Evolutionary conservation across 345 rosid species (phyloP).

Genomic region (Euclidium syriacum): DNA sequence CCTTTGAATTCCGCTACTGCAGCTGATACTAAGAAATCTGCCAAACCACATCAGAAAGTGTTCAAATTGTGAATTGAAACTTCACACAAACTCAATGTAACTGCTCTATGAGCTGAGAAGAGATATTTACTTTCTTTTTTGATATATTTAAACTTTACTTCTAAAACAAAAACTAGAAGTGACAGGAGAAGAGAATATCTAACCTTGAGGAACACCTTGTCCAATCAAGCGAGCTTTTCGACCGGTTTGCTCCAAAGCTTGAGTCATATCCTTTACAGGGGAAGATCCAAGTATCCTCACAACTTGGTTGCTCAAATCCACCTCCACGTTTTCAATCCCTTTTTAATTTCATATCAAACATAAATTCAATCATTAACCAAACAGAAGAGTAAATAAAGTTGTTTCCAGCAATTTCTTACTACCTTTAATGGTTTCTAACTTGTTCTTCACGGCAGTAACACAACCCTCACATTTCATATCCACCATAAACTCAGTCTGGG

Average conservation of each 20-base stretch:
- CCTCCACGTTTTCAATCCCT: constrained; percentile 89
- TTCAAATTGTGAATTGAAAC: neutral
- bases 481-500: constrained; percentile 91
- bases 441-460: constrained; percentile 71
- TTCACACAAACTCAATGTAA: neutral
- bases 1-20: constrained; percentile 97
- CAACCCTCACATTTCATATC: constrained; percentile 96
- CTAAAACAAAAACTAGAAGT: neutral
- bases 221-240: constrained; percentile 84
- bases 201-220: constrained; percentile 94
- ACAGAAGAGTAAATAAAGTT: neutral
- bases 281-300: constrained; percentile 77
- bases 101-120: neutral
- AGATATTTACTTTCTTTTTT: neutral
- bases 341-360: too few species aligned
- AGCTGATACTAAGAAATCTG: constrained; percentile 87
- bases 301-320: constrained; percentile 77
- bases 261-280: constrained; percentile 65
- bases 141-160: neutral
- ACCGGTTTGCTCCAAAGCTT: constrained; percentile 84
- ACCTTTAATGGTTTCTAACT: constrained; percentile 69
- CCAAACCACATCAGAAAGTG: constrained; percentile 4
- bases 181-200: constrained; percentile 19
- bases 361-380: constrained; percentile 8
- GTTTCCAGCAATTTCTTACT: neutral